phyloP scores from a whole-genome alignment of 2,329 filamentous ascomycete genomes.

The Aureobasidium subglaciale region DNA sequence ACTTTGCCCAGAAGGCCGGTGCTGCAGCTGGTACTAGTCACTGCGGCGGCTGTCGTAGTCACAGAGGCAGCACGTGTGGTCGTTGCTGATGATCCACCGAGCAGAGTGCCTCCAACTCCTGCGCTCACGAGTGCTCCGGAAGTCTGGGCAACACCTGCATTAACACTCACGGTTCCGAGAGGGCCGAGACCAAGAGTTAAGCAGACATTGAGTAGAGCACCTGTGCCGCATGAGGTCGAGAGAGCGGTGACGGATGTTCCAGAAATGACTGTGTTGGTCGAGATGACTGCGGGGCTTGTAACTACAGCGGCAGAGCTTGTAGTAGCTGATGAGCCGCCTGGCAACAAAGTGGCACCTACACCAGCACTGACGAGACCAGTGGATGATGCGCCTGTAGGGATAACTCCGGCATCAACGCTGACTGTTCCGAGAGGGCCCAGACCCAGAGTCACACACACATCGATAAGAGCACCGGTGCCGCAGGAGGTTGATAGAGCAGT shows the following conservation, averaged over 20 bases:
- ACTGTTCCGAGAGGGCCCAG: not conserved
- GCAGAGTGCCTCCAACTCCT: not conserved
- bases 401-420: not conserved
- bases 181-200: not conserved
- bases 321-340: no score
- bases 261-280: not conserved
- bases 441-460: not conserved
- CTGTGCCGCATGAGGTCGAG: not conserved
- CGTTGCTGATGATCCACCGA: not conserved
- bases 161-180: not conserved
- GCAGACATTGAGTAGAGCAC: not conserved
- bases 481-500: not conserved
- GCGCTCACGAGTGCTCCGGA: not conserved
- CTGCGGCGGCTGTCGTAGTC: not conserved
- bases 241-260: not conserved
- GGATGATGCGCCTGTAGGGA: not conserved
- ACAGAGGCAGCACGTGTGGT: not conserved
- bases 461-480: not conserved
- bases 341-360: not conserved
- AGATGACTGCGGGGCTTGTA: not conserved
- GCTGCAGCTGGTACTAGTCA: no score
- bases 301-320: no score
- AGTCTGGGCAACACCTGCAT: not conserved
- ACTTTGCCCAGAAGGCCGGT: no score
- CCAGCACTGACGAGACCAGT: not conserved